Evolutionary conservation across 176 grass and related monocot species (phyloP), one percentile per base, ranked within the genome.

Genomic region (Musa itinerans): DNA sequence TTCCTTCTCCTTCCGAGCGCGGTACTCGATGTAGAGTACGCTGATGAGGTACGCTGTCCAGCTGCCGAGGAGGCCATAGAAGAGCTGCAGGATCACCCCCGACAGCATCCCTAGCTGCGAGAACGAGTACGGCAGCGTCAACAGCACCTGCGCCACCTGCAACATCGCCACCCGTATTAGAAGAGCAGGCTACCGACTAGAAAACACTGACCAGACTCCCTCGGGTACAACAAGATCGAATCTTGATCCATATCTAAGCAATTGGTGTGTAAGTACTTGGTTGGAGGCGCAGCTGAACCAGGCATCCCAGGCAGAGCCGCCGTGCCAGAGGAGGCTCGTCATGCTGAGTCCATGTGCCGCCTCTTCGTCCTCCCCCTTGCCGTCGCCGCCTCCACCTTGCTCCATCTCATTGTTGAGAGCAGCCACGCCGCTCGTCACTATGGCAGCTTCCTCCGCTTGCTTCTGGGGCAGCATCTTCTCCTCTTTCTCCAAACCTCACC

Each of bases 261-360:
- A 6, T 43, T 5, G 34, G 4, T 6, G 34, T 43, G 34, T 4
- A 17, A 7, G 13, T 77, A 80, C 78, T 73, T 80, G 78, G 64
- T 80, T 80, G 58, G 79, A 34, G 76, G 51, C 74, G 61, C 49
- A 63, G 84, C 72, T 69, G 73, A 75, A 75, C 80, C 72, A 82
- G 63, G 72, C 72, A 12, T 76, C 64, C 72, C 73, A 76, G 9
- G 53, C 72, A 63, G 83, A 52, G 34, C 64, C 52, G 0, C 71
- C 71, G 58, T 71, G 68, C 72, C 58, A 56, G n/a, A 14, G 87
- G 5, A 93, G 2, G 85, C 52, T 82, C 85, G 76, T 85, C 78
- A 93, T 74, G 74, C 85, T 89, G 24, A 87, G 83, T 9, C 68
- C 68, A 0, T 10, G 43, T 3, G 15, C 14, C 9, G 2, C 12